These are phyloP conservation scores for Candida pseudoglaebosa DNA, from an alignment of 805 yeast species.

Conservation along the genomic window DNA sequence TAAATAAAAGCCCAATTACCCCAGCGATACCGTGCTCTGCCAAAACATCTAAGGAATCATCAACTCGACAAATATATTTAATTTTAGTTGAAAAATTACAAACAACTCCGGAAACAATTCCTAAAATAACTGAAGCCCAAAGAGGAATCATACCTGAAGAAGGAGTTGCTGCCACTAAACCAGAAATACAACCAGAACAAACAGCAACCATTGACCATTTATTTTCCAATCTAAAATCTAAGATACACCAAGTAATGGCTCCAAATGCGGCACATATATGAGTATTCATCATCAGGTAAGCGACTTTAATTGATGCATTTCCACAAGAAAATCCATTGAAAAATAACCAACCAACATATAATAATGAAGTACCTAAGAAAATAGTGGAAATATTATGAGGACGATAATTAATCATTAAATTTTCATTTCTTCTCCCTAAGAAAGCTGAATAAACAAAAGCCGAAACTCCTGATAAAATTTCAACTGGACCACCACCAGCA, in stretches of 20 bases:
- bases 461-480: slow-evolving; percentile 84
- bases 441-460: slow-evolving; percentile 84
- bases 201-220: slow-evolving; percentile 95
- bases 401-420: slow-evolving; percentile 80
- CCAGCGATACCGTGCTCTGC: slow-evolving; percentile 99
- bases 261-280: slow-evolving; percentile 87
- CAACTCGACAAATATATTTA: slow-evolving; percentile 76
- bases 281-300: slow-evolving; percentile 88
- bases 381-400: slow-evolving; percentile 94
- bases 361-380: slow-evolving; percentile 78
- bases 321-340: slow-evolving; percentile 90
- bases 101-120: slow-evolving; percentile 71
- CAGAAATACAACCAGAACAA: slow-evolving; percentile 94
- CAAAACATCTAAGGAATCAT: slow-evolving; percentile 89
- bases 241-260: slow-evolving; percentile 85
- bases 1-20: slow-evolving; percentile 81
- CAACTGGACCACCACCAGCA: slow-evolving; percentile 99
- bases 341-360: slow-evolving; percentile 96
- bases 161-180: slow-evolving; percentile 96
- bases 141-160: slow-evolving; percentile 86
- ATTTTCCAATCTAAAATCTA: slow-evolving; percentile 82
- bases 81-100: slow-evolving; percentile 90
- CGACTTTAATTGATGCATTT: slow-evolving; percentile 77
- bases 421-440: slow-evolving; percentile 69
- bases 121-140: slow-evolving; percentile 87